Evolutionary conservation across 768 basidiomycete species (phyloP).

Genomic region (Phylloporus rhodoxanthus): DNA sequence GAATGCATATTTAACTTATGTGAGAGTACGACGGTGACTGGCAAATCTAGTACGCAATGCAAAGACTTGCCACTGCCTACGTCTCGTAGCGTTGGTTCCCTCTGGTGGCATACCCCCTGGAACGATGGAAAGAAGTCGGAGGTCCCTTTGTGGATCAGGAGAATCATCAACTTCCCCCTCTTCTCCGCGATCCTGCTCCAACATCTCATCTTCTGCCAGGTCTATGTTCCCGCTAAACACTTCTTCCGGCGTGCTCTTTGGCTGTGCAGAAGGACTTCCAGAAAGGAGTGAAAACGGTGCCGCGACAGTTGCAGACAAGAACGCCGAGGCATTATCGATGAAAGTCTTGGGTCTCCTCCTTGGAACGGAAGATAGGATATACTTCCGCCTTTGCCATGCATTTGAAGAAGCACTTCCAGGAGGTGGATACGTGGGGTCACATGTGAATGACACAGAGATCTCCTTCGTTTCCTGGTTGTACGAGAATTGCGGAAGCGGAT

Average conservation of each 20-base stretch:
- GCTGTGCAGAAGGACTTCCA: slow-evolving; percentile 27
- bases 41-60: slow-evolving; percentile 34
- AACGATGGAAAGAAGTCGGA: slow-evolving; percentile 49
- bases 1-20: neutral
- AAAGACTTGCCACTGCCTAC: slow-evolving; percentile 45
- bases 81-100: slow-evolving; percentile 34
- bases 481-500: slow-evolving; percentile 67
- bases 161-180: slow-evolving; percentile 79
- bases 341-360: slow-evolving; percentile 61
- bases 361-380: slow-evolving; percentile 63
- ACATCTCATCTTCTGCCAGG: slow-evolving; percentile 67
- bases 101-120: slow-evolving; percentile 33
- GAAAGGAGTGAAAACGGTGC: slow-evolving; percentile 52
- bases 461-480: slow-evolving; percentile 51
- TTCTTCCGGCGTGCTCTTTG: slow-evolving; percentile 55
- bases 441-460: slow-evolving; percentile 54
- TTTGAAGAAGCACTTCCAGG: slow-evolving; percentile 30
- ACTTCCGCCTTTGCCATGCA: slow-evolving; percentile 54
- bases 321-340: slow-evolving; percentile 64
- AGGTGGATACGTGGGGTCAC: slow-evolving; percentile 59
- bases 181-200: slow-evolving; percentile 73
- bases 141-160: slow-evolving; percentile 46
- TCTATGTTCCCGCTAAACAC: slow-evolving; percentile 67
- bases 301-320: slow-evolving; percentile 56
- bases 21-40: slow-evolving; percentile 19